Percentiles rank a stretch among this genome's conserved stretches.
phyloP scores from a whole-genome alignment of 257 asterid genomes.

The Jasminum sambac region DNA sequence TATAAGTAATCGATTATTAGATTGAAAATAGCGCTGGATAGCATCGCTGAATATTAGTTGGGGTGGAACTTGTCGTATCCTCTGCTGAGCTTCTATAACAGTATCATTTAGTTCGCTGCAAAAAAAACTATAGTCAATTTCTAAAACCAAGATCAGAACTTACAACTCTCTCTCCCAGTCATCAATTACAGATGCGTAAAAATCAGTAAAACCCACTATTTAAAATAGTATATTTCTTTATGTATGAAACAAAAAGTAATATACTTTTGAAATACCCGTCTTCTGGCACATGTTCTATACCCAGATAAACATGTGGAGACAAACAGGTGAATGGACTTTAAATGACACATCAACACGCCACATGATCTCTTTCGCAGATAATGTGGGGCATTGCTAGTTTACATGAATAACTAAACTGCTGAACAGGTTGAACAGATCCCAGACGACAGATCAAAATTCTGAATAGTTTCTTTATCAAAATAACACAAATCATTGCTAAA shows the following conservation, averaged over 20 bases:
- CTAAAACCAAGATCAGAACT: not conserved
- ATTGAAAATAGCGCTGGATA: slow-evolving; percentile 51
- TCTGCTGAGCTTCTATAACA: slow-evolving; percentile 85
- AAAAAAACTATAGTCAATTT: not conserved
- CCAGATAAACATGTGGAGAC: not conserved
- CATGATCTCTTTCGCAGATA: not conserved
- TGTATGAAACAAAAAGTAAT: too few species aligned
- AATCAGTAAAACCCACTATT: not conserved
- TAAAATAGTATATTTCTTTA: not conserved
- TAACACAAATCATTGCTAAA: not conserved
- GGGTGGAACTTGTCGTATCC: slow-evolving; percentile 77
- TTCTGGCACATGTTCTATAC: not conserved
- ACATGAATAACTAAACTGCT: not conserved
- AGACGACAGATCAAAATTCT: not conserved
- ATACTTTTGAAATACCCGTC: not conserved
- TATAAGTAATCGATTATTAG: slow-evolving; percentile 79
- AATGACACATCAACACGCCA: not conserved
- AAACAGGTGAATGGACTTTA: not conserved
- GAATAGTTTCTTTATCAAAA: not conserved
- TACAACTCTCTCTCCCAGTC: not conserved
- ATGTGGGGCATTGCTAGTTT: not conserved
- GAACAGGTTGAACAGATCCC: not conserved
- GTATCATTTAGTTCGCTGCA: slow-evolving; percentile 94
- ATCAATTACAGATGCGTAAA: not conserved
- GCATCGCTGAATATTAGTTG: slow-evolving; percentile 58